These are phyloP conservation scores for Pseudevernia furfuracea DNA, from an alignment of 495 filamentous ascomycete species.

Conservation along the genomic window DNA sequence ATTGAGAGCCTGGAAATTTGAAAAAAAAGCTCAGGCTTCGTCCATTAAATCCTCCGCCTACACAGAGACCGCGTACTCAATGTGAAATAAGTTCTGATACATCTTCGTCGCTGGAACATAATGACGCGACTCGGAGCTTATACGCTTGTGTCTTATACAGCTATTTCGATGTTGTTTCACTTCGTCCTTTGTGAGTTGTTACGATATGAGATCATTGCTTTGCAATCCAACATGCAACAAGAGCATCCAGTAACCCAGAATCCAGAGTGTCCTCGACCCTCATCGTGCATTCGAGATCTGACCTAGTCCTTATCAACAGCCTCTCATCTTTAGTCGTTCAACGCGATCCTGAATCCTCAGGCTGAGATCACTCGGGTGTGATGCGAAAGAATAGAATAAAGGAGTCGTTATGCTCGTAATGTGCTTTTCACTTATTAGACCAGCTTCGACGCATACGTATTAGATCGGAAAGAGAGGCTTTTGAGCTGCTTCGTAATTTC, in stretches of 20 bases:
- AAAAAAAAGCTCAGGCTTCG: too few species aligned
- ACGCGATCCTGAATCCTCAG: constrained; percentile 5
- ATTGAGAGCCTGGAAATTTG: too few species aligned
- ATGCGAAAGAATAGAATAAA: constrained; percentile 13
- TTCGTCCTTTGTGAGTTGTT: constrained; percentile 2
- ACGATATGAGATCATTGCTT: constrained; percentile 8
- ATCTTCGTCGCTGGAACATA: constrained; percentile 1
- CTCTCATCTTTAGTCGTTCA: constrained; percentile 15
- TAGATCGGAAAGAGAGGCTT: constrained; percentile 3
- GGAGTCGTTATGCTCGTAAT: constrained; percentile 5
- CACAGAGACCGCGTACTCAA: too few species aligned
- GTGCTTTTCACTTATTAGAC: constrained; percentile 6
- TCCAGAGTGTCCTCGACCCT: constrained; percentile 11
- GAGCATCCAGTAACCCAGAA: constrained; percentile 3
- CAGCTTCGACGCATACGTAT: constrained; percentile 4
- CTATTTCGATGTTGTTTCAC: neutral
- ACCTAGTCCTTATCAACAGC: constrained; percentile 11
- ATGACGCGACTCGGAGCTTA: neutral
- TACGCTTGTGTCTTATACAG: neutral
- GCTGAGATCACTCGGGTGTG: constrained; percentile 17
- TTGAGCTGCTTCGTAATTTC: neutral
- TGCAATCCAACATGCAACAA: constrained; percentile 10
- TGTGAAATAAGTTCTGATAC: too few species aligned
- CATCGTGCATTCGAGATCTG: constrained; percentile 13
- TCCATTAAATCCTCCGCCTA: too few species aligned